Base-by-base conservation (phyloP, 1,284 basidiomycete species). In the Hypsizygus ulmarius region DNA sequence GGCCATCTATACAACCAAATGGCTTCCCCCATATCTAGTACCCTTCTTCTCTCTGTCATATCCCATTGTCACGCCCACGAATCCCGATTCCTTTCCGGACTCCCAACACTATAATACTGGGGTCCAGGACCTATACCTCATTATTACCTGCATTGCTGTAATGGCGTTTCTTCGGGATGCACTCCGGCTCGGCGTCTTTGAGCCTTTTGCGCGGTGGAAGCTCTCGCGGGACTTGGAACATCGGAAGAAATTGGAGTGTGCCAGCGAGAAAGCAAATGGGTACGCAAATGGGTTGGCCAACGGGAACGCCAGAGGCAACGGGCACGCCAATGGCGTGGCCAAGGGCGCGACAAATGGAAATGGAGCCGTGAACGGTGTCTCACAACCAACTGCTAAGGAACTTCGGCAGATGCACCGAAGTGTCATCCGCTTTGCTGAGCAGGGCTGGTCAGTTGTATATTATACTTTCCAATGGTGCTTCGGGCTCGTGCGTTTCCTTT, bases 371-470 rank as follows among this genome's bases (percentile, higher is more conserved):
- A 69, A 70, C 50, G 66, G 65, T 14, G 37, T 42, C 39, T 18
- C 58, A 9, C 48, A 51, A 19, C 57, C 63, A 16, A 63, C 68
- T 10, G 60, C 65, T 54, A 73, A 70, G 52, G 78, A 87, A 58
- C 68, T 74, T 8, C 76, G 72, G 37, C 75, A 71, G 54, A 70
- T 90, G 52, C 79, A 86, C 46, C 79, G 88, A 62, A 85, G 81
- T 54, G 82, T 93, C 36, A 66, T 89, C 39, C 77, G 96, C 52
- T 98, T 98, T 63, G 91, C 93, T 3, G 96, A 98, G 68, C 96
- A 99, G 70, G 89, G 91, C 43, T 99, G 93, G 91, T 82, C 83
- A 36, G 75, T 87, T 42, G 67, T 90, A 38, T 97, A 96, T 70
- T 95, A 91, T 64, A 70, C 79, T 30, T 57, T 81, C 5, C 87